Evolutionary conservation across 2,329 filamentous ascomycete genomes (phyloP), one percentile per base, ranked within the genome.

Genomic region (Venturia aucupariae): DNA sequence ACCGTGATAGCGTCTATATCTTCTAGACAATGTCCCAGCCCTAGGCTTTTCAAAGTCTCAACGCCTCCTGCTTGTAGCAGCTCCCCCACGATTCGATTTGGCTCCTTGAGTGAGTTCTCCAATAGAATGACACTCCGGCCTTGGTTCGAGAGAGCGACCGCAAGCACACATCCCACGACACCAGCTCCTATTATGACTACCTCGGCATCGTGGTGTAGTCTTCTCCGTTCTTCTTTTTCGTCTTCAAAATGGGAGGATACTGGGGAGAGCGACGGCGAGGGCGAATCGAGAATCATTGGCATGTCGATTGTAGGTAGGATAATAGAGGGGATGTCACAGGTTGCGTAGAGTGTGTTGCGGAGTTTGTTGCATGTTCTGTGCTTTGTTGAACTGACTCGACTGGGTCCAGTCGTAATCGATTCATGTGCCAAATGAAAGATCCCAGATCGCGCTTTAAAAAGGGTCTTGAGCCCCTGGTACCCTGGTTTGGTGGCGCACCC

Each of bases 51-150:
- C 71, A 99, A 81, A 8, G 94, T 90, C 62, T 85, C 81, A 41
- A 96, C 87, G 61, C 94, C 94, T 61, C 94, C 94, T 0, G 94
- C 94, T 77, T 99, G 94, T 70, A 99, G 80, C 68, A 99, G 79
- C 79, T 99, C 94, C 70, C 94, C 94, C 60, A 99, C 92, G 69
- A 99, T 99, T 68, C 94, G 87, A 78, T 97, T 89, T 24, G 94
- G 94, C 79, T 97, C 89, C 76, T 91, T 91, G 77, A 97, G 81
- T 77, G 86, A 95, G 71, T 85, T 85, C 79, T 99, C 94, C 61
- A 99, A 84, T 62, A 99, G 80, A 32, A 97, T 83, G 32, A 99
- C 92, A 74, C 90, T 95, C 67, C 94, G 86, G 63, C 92, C 92
- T 78, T 97, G 94, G 70, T 89, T 87, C 66, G 90, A 92, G 57